Conservation (phyloP, 2,329 filamentous ascomycete genomes). For the Cladosporium sp. region DNA sequence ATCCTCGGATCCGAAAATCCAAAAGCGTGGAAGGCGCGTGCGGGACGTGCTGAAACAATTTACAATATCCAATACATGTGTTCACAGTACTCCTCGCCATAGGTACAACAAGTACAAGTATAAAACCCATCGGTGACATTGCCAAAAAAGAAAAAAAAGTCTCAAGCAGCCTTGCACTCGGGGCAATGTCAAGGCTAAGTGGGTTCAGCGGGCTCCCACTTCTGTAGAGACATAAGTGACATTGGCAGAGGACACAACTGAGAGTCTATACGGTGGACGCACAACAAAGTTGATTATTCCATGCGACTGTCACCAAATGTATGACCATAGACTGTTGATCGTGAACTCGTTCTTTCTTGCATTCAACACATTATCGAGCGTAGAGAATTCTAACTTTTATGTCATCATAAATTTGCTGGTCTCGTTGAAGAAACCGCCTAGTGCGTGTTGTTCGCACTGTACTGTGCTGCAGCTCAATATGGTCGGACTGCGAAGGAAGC, state of each 20-base stretch:
- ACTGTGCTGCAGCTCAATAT: neutral
- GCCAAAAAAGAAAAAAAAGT: no score
- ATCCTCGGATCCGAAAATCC: no score
- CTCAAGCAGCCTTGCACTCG: no score
- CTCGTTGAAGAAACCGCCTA: neutral
- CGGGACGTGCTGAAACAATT: no score
- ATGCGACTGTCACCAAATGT: neutral
- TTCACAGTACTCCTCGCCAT: no score
- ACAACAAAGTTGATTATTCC: neutral
- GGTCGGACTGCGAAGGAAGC: neutral
- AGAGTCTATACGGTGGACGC: neutral
- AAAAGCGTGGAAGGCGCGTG: no score
- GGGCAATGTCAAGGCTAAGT: no score
- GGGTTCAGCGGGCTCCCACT: no score
- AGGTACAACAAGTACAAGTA: no score
- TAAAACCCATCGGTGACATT: no score
- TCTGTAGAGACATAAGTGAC: no score
- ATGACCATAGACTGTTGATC: neutral
- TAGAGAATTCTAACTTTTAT: neutral
- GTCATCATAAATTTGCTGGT: neutral
- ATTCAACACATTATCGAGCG: neutral
- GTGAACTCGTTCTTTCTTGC: neutral
- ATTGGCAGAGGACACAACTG: neutral
- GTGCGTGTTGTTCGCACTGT: neutral
- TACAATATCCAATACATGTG: no score